Conservation (phyloP, 768 basidiomycete genomes). For the Suillus americanus region DNA sequence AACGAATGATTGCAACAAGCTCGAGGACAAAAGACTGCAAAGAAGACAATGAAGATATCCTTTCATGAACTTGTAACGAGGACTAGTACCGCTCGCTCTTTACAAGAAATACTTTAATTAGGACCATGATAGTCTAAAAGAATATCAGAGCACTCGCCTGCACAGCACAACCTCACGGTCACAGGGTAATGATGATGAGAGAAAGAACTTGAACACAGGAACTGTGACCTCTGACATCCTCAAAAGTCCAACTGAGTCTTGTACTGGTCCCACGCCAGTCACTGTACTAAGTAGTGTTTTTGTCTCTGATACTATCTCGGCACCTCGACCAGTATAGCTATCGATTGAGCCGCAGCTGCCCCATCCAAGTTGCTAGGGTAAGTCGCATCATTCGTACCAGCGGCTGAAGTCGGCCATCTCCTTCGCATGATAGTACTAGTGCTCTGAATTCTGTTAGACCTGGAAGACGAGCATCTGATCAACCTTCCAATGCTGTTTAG, state of each 20-base stretch:
- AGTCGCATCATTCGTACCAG: not conserved
- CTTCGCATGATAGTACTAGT: not conserved
- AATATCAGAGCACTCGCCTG: not conserved
- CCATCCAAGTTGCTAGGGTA: not conserved
- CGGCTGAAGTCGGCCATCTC: not conserved
- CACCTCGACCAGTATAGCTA: not conserved
- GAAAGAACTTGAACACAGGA: not conserved
- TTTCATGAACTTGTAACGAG: not conserved
- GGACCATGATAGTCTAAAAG: not conserved
- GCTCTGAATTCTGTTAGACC: not conserved
- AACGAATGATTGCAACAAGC: not conserved
- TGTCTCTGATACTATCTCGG: not conserved
- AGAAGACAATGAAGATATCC: not conserved
- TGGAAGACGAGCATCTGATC: not conserved
- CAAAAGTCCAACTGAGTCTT: not conserved
- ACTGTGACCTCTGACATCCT: too few relatives aligned
- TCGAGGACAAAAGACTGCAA: not conserved
- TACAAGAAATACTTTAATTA: not conserved
- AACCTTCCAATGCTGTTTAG: not conserved
- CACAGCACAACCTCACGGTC: not conserved
- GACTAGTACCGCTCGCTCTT: not conserved
- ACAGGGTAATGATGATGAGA: not conserved
- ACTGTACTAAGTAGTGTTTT: too few relatives aligned
- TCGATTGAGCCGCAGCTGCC: not conserved
- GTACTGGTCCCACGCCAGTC: not conserved